Percentiles rank a stretch among this genome's conserved stretches.
These are phyloP conservation scores for Mangifera indica DNA, from an alignment of 345 rosid species.

Conservation along the genomic window DNA sequence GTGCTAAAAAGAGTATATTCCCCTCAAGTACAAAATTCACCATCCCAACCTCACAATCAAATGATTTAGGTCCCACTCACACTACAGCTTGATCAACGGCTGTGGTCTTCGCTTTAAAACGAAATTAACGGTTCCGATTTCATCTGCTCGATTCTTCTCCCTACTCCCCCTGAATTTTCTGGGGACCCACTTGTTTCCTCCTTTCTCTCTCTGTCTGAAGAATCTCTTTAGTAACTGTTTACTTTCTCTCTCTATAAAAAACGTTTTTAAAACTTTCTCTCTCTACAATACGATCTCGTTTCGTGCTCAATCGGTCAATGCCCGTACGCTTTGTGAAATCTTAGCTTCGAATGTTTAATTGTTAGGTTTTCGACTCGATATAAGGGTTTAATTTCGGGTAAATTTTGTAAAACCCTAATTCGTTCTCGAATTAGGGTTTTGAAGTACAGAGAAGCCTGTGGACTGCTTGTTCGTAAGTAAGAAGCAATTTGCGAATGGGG, in stretches of 20 bases:
- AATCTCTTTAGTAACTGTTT: slow-evolving; percentile 19
- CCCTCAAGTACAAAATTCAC: neutral
- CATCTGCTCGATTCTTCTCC: neutral
- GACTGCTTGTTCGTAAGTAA: neutral
- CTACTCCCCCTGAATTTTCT: slow-evolving; percentile 17
- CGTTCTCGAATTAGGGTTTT: slow-evolving; percentile 21
- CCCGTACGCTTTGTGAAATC: slow-evolving; percentile 31
- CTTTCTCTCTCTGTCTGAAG: slow-evolving; percentile 13
- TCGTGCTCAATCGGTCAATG: slow-evolving; percentile 36
- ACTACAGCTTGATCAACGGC: too few species aligned
- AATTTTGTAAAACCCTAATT: slow-evolving; percentile 7
- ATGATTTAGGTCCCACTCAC: neutral
- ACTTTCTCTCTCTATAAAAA: slow-evolving; percentile 12
- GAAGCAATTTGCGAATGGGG: neutral
- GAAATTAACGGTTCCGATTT: slow-evolving; percentile 25
- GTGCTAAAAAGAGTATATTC: slow-evolving; percentile 1
- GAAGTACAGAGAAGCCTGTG: slow-evolving; percentile 5
- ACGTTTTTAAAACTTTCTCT: neutral
- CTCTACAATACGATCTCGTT: slow-evolving; percentile 24
- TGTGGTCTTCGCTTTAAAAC: neutral
- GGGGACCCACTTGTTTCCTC: slow-evolving; percentile 24
- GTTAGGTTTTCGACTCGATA: neutral
- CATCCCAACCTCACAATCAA: neutral
- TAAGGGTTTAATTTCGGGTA: neutral
- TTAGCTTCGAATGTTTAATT: neutral